Conservation (phyloP, 257 asterid genomes). For the Rubia yunnanensis region DNA sequence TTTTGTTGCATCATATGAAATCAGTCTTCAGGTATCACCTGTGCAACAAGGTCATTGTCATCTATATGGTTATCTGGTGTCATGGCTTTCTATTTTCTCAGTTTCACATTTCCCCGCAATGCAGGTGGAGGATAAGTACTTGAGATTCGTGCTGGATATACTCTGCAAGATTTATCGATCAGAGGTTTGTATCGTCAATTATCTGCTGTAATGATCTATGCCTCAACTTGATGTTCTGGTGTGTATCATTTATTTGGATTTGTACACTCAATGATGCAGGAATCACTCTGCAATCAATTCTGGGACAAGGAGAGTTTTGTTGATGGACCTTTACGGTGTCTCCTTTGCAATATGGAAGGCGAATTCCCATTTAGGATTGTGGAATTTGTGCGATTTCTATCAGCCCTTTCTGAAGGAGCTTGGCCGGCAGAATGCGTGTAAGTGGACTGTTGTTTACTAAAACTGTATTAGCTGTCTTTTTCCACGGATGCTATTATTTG, state of each 20-base stretch:
- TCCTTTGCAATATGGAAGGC: constrained; percentile 79
- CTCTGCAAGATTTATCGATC: constrained; percentile 74
- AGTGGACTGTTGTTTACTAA: constrained; percentile 33
- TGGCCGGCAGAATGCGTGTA: constrained; percentile 98
- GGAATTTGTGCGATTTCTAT: constrained; percentile 60
- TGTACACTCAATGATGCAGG: constrained; percentile 46
- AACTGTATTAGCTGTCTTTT: not conserved
- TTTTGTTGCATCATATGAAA: constrained; percentile 84
- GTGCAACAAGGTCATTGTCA: constrained; percentile 2
- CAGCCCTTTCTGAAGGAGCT: constrained; percentile 79
- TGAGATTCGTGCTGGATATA: constrained; percentile 67
- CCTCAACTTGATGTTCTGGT: not conserved
- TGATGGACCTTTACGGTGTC: constrained; percentile 90
- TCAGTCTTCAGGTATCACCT: constrained; percentile 68
- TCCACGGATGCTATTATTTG: not conserved
- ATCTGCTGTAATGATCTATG: not conserved
- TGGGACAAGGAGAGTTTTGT: constrained; percentile 90
- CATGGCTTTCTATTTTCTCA: constrained; percentile 4
- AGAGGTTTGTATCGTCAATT: constrained; percentile 58
- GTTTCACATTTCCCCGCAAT: constrained; percentile 10
- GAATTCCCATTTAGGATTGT: constrained; percentile 73
- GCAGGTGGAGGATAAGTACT: constrained; percentile 71
- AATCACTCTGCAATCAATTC: constrained; percentile 80
- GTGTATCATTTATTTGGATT: constrained; percentile 16
- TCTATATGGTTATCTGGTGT: constrained; percentile 4